These are phyloP conservation scores for Moesziomyces parantarcticus DNA, from an alignment of 1,284 basidiomycete genomes.

Conservation along the genomic window DNA sequence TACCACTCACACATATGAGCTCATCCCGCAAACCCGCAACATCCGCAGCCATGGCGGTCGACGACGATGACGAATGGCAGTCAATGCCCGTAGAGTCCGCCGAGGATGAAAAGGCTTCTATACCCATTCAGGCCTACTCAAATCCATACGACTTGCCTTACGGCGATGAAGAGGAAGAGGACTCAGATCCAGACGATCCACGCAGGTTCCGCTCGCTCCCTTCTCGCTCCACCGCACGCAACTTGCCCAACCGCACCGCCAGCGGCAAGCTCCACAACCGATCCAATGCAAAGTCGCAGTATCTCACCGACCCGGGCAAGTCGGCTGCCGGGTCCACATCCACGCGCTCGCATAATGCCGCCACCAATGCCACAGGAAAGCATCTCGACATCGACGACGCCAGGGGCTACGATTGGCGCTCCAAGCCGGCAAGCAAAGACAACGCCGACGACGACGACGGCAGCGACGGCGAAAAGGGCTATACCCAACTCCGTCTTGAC, in stretches of 20 bases:
- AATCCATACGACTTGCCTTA: conserved; percentile 39
- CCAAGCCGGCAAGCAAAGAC: conserved; percentile 43
- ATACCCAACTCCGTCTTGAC: conserved; percentile 65
- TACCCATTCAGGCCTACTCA: conserved; percentile 23
- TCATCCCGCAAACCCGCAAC: conserved; percentile 13
- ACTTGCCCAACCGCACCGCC: conserved; percentile 8
- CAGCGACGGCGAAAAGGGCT: conserved; percentile 54
- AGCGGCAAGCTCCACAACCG: conserved; percentile 27
- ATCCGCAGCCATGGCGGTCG: neutral
- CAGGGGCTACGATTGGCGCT: conserved; percentile 65
- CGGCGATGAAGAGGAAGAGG: conserved; percentile 44
- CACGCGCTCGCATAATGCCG: conserved; percentile 16
- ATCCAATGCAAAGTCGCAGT: conserved; percentile 16
- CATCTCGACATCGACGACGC: conserved; percentile 65
- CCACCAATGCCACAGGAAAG: conserved; percentile 59
- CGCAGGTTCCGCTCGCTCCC: conserved; percentile 36
- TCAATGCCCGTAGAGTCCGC: conserved; percentile 49
- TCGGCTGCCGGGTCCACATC: conserved; percentile 4
- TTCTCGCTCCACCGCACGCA: conserved; percentile 21
- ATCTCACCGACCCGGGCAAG: conserved; percentile 14
- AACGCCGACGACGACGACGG: conserved; percentile 39
- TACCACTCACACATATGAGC: conserved; percentile 27
- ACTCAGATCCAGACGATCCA: conserved; percentile 48
- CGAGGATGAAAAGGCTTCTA: conserved; percentile 3
- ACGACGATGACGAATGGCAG: conserved; percentile 62